These are phyloP conservation scores for Torulaspora pretoriensis DNA, from an alignment of 1,139 yeast species.

Conservation along the genomic window DNA sequence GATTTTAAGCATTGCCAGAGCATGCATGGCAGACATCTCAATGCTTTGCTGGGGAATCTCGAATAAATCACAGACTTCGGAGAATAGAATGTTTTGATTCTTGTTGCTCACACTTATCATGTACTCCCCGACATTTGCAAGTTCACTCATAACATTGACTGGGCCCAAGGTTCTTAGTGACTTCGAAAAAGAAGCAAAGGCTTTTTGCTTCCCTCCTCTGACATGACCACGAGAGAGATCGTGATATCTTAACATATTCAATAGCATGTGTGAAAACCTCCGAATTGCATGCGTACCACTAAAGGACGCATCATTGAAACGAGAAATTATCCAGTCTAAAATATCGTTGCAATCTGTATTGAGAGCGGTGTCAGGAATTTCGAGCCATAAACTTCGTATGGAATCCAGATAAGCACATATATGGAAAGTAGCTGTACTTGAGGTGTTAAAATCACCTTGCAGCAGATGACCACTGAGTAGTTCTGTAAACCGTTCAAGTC, in stretches of 20 bases:
- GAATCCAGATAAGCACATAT: slow-evolving; percentile 22
- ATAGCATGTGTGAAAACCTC: slow-evolving; percentile 16
- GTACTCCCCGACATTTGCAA: slow-evolving; percentile 20
- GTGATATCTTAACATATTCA: slow-evolving; percentile 22
- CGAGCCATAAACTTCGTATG: slow-evolving; percentile 22
- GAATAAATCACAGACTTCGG: slow-evolving; percentile 24
- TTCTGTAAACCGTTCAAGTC: slow-evolving; percentile 24
- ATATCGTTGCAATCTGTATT: slow-evolving; percentile 31
- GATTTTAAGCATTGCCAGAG: slow-evolving; percentile 17
- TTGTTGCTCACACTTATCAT: slow-evolving; percentile 26
- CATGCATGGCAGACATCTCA: slow-evolving; percentile 24
- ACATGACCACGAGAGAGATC: slow-evolving; percentile 18
- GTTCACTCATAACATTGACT: slow-evolving; percentile 7
- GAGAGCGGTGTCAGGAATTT: slow-evolving; percentile 8
- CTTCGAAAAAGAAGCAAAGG: slow-evolving; percentile 24
- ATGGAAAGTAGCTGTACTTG: slow-evolving; percentile 19
- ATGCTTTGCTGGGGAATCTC: slow-evolving; percentile 20
- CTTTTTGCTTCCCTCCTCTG: slow-evolving; percentile 30
- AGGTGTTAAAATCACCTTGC: slow-evolving; percentile 22
- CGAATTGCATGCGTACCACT: slow-evolving; percentile 20
- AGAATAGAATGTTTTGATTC: slow-evolving; percentile 29
- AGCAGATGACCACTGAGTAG: slow-evolving; percentile 26
- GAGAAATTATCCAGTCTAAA: slow-evolving; percentile 29
- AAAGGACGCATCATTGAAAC: slow-evolving; percentile 25
- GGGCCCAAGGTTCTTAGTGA: slow-evolving; percentile 21